Evolutionary conservation across 768 basidiomycete species (phyloP).

Genomic region (Xanthoconium purpureum): DNA sequence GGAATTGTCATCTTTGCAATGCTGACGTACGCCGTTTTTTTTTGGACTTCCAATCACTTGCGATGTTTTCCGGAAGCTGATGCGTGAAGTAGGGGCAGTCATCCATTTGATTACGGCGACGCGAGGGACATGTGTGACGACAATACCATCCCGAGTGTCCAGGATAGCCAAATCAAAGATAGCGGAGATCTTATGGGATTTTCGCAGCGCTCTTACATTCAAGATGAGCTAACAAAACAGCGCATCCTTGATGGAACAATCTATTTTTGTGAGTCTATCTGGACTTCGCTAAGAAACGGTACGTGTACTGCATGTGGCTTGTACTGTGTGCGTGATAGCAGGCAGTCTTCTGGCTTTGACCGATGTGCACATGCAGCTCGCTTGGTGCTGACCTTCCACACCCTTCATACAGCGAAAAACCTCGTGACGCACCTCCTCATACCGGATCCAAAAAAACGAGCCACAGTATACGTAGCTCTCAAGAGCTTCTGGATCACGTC

Average conservation of each 20-base stretch:
- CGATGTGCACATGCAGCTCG: background rate
- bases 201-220: constrained; percentile 36
- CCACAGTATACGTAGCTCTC: constrained; percentile 62
- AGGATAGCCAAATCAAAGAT: constrained; percentile 31
- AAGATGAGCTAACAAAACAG: constrained; percentile 63
- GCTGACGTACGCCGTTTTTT: constrained; percentile 61
- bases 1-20: constrained; percentile 81
- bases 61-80: constrained; percentile 10
- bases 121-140: constrained; percentile 14
- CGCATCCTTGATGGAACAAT: constrained; percentile 64
- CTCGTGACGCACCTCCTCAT: constrained; percentile 62
- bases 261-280: constrained; percentile 52
- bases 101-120: constrained; percentile 71
- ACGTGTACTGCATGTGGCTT: constrained; percentile 13
- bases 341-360: background rate
- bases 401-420: constrained; percentile 39
- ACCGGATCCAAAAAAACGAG: constrained; percentile 53
- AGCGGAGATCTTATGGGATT: constrained; percentile 30
- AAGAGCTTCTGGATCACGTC: constrained; percentile 62
- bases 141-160: constrained; percentile 2
- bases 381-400: constrained; percentile 5
- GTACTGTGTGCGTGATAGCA: background rate
- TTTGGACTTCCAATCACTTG: background rate
- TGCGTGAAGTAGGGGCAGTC: constrained; percentile 50
- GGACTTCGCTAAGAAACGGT: constrained; percentile 63